A percentile compares a stretch with the other conserved stretches of the same genome.
Evolutionary conservation across 2,329 filamentous ascomycete species (phyloP).

Genomic region (Microcera coccophila): DNA sequence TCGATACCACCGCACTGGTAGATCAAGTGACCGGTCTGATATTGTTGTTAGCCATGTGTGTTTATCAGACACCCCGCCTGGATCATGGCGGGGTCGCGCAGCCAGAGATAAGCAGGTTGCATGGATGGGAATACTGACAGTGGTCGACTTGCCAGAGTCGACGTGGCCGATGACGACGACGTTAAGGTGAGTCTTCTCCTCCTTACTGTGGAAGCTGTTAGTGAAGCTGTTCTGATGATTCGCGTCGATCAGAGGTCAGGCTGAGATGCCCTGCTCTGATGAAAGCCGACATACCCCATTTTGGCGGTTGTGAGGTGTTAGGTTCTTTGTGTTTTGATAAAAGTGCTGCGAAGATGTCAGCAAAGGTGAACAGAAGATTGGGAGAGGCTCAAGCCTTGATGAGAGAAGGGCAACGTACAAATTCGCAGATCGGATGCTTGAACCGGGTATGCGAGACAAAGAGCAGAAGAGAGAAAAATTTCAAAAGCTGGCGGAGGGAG

Average conservation of each 20-base stretch:
- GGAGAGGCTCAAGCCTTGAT: conserved; percentile 8
- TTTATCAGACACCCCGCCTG: conserved; percentile 6
- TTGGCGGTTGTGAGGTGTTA: conserved; percentile 32
- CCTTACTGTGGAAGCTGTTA: conserved; percentile 63
- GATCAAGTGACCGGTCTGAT: conserved; percentile 82
- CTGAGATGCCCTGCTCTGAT: neutral
- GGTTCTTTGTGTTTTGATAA: conserved; percentile 19
- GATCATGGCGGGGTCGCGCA: conserved; percentile 12
- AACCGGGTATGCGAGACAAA: conserved; percentile 44
- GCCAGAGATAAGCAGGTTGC: conserved; percentile 5
- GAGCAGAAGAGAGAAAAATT: conserved; percentile 38
- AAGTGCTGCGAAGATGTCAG: conserved; percentile 24
- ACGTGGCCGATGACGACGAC: conserved; percentile 99
- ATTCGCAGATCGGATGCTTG: conserved; percentile 43
- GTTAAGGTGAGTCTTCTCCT: conserved; percentile 95
- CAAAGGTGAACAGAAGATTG: conserved; percentile 1
- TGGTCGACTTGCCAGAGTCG: conserved; percentile 99
- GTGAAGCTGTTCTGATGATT: conserved; percentile 1
- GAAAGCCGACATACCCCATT: conserved; percentile 33
- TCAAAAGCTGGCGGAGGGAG: conserved; percentile 35
- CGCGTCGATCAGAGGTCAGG: conserved; percentile 2
- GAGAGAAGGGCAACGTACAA: conserved; percentile 29
- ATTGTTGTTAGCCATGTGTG: conserved; percentile 27
- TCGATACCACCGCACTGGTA: conserved; percentile 99
- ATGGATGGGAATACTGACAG: conserved; percentile 57